Evolutionary conservation across 805 yeast species (phyloP).

Genomic region (Candida rishiriensis): DNA sequence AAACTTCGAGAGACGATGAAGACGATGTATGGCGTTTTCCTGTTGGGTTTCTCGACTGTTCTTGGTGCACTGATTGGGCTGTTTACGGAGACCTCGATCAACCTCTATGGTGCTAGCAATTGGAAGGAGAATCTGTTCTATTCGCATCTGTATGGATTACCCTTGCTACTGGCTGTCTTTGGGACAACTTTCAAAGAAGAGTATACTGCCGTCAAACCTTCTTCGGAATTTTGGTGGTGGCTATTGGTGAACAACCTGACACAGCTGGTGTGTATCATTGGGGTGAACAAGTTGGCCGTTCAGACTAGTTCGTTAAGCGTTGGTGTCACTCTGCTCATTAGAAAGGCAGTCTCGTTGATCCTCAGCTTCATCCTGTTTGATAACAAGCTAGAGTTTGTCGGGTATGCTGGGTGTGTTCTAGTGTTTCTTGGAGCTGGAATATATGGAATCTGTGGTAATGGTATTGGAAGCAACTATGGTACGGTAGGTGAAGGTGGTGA

Average conservation of each 20-base stretch:
- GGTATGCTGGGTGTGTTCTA: slow-evolving; percentile 42
- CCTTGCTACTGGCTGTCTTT: slow-evolving; percentile 40
- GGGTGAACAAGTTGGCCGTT: slow-evolving; percentile 62
- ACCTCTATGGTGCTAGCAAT: slow-evolving; percentile 38
- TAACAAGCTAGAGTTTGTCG: slow-evolving; percentile 35
- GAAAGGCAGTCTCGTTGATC: slow-evolving; percentile 58
- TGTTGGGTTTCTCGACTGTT: slow-evolving; percentile 44
- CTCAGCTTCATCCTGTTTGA: slow-evolving; percentile 53
- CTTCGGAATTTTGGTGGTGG: slow-evolving; percentile 13
- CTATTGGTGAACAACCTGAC: slow-evolving; percentile 44
- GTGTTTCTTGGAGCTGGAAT: slow-evolving; percentile 55
- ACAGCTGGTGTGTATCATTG: slow-evolving; percentile 59
- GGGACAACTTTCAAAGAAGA: slow-evolving; percentile 20
- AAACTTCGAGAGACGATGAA: not conserved
- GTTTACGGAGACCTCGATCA: slow-evolving; percentile 47
- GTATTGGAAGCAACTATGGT: too few relatives aligned
- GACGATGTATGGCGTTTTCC: slow-evolving; percentile 32
- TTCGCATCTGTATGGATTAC: slow-evolving; percentile 51
- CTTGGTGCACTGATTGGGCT: slow-evolving; percentile 56
- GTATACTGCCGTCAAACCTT: not conserved
- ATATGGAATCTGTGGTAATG: slow-evolving; percentile 26
- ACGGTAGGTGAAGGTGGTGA: too few relatives aligned
- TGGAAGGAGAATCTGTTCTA: slow-evolving; percentile 68
- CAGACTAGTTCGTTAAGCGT: slow-evolving; percentile 58
- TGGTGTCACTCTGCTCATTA: slow-evolving; percentile 51